These are phyloP conservation scores for Fusarium compactum DNA, from an alignment of 2,329 filamentous ascomycete genomes.

Conservation along the genomic window DNA sequence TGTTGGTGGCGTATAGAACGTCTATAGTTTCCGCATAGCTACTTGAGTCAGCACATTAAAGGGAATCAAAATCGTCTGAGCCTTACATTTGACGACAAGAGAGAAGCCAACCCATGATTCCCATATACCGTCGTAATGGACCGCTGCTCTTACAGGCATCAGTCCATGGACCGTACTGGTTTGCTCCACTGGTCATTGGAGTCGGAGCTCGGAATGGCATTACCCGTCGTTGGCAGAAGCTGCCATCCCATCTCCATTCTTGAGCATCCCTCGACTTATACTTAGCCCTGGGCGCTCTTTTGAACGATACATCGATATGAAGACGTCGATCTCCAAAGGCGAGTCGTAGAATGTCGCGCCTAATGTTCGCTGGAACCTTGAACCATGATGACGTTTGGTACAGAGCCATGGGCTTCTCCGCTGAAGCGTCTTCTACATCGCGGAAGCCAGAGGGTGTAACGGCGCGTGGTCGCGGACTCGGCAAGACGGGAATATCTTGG, in stretches of 20 bases:
- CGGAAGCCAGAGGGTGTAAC: not conserved
- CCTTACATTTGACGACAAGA: slow-evolving; percentile 16
- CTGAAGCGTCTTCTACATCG: not conserved
- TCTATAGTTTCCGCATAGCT: slow-evolving; percentile 7
- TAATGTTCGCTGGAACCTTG: not conserved
- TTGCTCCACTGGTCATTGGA: too few species aligned
- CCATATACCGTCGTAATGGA: too few species aligned
- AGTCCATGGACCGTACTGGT: not conserved
- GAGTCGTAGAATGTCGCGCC: not conserved
- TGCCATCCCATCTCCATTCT: not conserved
- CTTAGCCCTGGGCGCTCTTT: not conserved
- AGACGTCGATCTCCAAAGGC: not conserved
- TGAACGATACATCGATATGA: not conserved
- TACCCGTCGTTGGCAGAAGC: not conserved
- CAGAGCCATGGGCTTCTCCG: not conserved
- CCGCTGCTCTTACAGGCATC: not conserved
- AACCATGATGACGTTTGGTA: slow-evolving; percentile 7
- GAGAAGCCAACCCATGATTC: not conserved
- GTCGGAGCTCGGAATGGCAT: not conserved
- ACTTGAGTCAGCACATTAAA: not conserved
- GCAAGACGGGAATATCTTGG: not conserved
- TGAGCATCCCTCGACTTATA: not conserved
- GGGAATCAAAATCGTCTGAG: fast-evolving
- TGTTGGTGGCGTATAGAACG: slow-evolving; percentile 2
- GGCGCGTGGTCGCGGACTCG: not conserved